phyloP scores from a whole-genome alignment of 129 eudicot genomes.

The Chrysanthemum makinoi region DNA sequence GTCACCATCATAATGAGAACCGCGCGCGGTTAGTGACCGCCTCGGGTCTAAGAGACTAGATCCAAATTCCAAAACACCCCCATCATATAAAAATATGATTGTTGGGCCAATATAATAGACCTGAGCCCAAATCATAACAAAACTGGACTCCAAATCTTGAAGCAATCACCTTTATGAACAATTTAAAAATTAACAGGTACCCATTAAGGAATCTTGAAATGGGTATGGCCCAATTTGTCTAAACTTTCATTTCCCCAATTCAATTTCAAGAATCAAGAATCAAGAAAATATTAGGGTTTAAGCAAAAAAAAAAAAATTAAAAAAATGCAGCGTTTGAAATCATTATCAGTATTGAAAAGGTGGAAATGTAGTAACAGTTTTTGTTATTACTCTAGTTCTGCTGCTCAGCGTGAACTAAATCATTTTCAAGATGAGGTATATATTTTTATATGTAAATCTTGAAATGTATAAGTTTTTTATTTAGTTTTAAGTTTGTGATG shows the following conservation, averaged over 20 bases:
- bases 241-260: slow-evolving; percentile 4
- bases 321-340: slow-evolving; percentile 57
- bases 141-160: no score
- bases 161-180: no score
- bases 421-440: slow-evolving; percentile 35
- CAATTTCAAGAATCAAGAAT: neutral
- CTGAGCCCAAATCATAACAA: no score
- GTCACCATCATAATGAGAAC: no score
- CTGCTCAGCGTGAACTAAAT: slow-evolving; percentile 46
- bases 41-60: no score
- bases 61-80: no score
- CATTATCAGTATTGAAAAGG: slow-evolving; percentile 26
- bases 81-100: no score
- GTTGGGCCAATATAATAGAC: no score
- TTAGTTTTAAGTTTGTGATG: neutral
- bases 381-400: slow-evolving; percentile 36
- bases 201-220: neutral
- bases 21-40: no score
- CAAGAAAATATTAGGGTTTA: slow-evolving; percentile 14
- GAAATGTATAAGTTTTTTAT: neutral
- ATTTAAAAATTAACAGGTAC: no score
- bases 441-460: neutral
- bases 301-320: slow-evolving; percentile 8
- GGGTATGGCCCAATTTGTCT: neutral
- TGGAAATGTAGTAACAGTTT: slow-evolving; percentile 28